Percentiles rank a stretch among this genome's conserved stretches.
phyloP scores from a whole-genome alignment of 2,329 filamentous ascomycete species.

The Trichoderma brevicompactum region DNA sequence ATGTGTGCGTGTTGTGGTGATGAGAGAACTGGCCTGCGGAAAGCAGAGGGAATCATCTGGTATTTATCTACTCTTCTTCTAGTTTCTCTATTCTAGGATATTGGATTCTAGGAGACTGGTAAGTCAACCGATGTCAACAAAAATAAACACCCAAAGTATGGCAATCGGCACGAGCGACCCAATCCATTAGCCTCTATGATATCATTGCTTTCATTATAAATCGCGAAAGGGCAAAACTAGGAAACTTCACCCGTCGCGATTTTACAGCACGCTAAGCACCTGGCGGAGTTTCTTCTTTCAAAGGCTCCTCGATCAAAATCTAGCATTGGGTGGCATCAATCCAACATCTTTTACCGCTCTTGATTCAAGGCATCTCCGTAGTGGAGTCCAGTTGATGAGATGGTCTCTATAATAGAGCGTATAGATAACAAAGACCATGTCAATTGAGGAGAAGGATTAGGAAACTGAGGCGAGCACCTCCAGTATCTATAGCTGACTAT shows the following conservation, averaged over 20 bases:
- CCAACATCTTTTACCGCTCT: background rate
- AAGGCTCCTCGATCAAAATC: background rate
- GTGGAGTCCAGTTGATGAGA: background rate
- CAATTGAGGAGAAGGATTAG: background rate
- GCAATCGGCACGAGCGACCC: background rate
- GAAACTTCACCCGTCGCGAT: slow-evolving; percentile 6
- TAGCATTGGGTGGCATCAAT: background rate
- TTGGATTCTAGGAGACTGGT: background rate
- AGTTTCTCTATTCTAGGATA: background rate
- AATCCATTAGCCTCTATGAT: background rate
- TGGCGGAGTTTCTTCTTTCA: background rate
- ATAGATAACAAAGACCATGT: background rate
- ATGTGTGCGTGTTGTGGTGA: background rate
- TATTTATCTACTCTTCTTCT: background rate
- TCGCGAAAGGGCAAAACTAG: background rate
- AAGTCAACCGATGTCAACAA: background rate
- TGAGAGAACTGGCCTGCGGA: background rate
- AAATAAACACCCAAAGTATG: background rate
- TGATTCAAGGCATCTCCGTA: background rate
- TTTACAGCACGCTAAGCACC: background rate
- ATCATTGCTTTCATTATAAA: background rate
- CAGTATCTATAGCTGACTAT: background rate
- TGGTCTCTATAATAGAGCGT: background rate
- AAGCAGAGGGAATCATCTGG: background rate
- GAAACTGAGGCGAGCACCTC: background rate